These are phyloP conservation scores for Bipolaris zeicola DNA, from an alignment of 2,329 filamentous ascomycete species.

Conservation along the genomic window DNA sequence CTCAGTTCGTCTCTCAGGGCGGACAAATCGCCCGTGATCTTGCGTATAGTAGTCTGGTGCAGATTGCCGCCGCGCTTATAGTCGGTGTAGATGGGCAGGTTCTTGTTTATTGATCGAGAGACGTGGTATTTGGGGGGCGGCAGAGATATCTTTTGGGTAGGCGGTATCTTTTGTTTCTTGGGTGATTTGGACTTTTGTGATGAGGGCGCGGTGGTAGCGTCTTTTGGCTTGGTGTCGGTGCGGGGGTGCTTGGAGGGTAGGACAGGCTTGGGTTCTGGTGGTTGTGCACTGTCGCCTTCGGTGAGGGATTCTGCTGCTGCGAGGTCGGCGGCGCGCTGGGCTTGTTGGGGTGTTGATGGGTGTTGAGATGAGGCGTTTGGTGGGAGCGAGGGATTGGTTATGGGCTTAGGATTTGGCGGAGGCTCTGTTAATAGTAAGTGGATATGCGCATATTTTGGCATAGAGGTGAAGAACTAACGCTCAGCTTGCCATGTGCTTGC, in stretches of 20 bases:
- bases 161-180: constrained; percentile 8
- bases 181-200: constrained; percentile 10
- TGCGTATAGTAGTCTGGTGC: constrained; percentile 75
- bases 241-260: constrained; percentile 26
- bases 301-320: constrained; percentile 43
- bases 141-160: constrained; percentile 15
- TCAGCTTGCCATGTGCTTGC: constrained; percentile 35
- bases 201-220: constrained; percentile 12
- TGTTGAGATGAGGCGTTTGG: constrained; percentile 29
- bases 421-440: constrained; percentile 13
- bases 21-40: constrained; percentile 73
- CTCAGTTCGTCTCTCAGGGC: constrained; percentile 69
- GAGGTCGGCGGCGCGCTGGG: constrained; percentile 38
- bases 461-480: constrained; percentile 22
- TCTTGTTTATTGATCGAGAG: constrained; percentile 69
- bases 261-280: constrained; percentile 27
- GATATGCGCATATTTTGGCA: not conserved
- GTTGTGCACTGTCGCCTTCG: constrained; percentile 41
- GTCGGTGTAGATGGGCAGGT: constrained; percentile 78
- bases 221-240: constrained; percentile 10
- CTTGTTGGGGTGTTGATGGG: constrained; percentile 41
- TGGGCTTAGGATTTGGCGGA: constrained; percentile 38
- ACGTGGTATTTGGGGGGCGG: constrained; percentile 67
- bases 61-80: constrained; percentile 77
- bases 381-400: constrained; percentile 24